A percentile compares a stretch with the other conserved stretches of the same genome.
Conservation (phyloP, 208 protist species). For the Trypanosoma caninum region DNA sequence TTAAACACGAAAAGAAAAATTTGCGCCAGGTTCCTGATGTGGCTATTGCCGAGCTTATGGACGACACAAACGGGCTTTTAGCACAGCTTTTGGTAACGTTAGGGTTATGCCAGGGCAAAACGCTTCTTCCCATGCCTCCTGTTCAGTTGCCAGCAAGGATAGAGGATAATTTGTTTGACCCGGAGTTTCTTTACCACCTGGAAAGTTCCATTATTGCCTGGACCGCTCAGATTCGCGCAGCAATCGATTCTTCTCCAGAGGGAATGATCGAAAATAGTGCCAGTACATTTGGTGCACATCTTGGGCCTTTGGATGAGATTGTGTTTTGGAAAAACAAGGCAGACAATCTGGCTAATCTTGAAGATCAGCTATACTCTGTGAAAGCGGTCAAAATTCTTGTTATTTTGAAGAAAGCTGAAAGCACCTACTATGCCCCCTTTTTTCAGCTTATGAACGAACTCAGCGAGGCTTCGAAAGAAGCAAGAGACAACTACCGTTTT, state of each 20-base stretch:
- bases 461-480: constrained; percentile 81
- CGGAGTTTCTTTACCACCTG: constrained; percentile 90
- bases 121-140: constrained; percentile 91
- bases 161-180: constrained; percentile 73
- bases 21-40: constrained; percentile 89
- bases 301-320: constrained; percentile 93
- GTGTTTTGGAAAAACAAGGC: constrained; percentile 95
- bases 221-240: constrained; percentile 90
- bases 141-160: constrained; percentile 80
- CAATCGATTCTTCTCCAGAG: constrained; percentile 85
- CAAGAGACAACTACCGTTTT: constrained; percentile 90
- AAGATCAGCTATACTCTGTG: constrained; percentile 92
- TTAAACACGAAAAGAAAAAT: constrained; percentile 84
- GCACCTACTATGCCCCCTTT: constrained; percentile 89
- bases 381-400: constrained; percentile 92
- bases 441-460: constrained; percentile 87
- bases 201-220: constrained; percentile 93
- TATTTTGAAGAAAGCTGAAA: constrained; percentile 87
- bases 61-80: constrained; percentile 84
- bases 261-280: constrained; percentile 68
- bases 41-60: constrained; percentile 91
- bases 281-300: constrained; percentile 64
- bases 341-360: constrained; percentile 89
- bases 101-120: constrained; percentile 91
- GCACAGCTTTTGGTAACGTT: constrained; percentile 88